Conservation (phyloP, 176 grass and related monocot species). For the Triticum turgidum region DNA sequence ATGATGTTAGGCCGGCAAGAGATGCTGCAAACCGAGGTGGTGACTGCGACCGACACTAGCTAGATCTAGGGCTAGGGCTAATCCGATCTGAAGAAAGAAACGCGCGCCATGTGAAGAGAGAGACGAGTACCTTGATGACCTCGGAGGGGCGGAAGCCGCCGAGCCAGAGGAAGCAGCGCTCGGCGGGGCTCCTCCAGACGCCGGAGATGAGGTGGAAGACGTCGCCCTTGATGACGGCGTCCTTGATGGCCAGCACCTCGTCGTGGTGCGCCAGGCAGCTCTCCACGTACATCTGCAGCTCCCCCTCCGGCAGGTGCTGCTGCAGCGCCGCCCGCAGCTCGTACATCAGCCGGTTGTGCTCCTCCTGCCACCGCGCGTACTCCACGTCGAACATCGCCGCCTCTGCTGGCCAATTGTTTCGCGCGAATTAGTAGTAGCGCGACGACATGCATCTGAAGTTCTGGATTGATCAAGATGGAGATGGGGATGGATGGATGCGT, state of each 20-base stretch:
- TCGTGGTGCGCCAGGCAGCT: slow-evolving; percentile 82
- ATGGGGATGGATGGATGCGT: background rate
- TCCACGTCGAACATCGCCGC: slow-evolving; percentile 87
- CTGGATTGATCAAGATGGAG: too few species aligned
- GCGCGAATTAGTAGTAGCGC: too few species aligned
- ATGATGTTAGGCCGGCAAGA: background rate
- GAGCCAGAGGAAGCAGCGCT: slow-evolving; percentile 99
- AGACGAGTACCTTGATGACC: slow-evolving; percentile 72
- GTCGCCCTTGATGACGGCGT: slow-evolving; percentile 68
- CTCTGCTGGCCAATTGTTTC: slow-evolving; percentile 28
- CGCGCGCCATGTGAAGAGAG: too few species aligned
- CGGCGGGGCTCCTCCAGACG: slow-evolving; percentile 83
- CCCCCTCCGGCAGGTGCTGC: slow-evolving; percentile 71
- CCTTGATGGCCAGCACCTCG: slow-evolving; percentile 74
- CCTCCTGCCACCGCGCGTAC: slow-evolving; percentile 82
- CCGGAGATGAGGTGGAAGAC: slow-evolving; percentile 98
- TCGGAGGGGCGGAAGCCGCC: slow-evolving; percentile 95
- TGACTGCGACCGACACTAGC: background rate
- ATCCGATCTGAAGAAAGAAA: background rate
- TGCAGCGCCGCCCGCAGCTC: slow-evolving; percentile 84
- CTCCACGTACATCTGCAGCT: slow-evolving; percentile 89
- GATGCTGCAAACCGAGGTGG: background rate
- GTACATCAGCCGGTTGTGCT: slow-evolving; percentile 77
- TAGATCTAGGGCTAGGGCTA: slow-evolving; percentile 15
- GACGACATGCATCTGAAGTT: background rate